Percentiles rank a stretch among this genome's conserved stretches.
These are phyloP conservation scores for Diplodia sapinea DNA, from an alignment of 2,329 filamentous ascomycete species.

Conservation along the genomic window DNA sequence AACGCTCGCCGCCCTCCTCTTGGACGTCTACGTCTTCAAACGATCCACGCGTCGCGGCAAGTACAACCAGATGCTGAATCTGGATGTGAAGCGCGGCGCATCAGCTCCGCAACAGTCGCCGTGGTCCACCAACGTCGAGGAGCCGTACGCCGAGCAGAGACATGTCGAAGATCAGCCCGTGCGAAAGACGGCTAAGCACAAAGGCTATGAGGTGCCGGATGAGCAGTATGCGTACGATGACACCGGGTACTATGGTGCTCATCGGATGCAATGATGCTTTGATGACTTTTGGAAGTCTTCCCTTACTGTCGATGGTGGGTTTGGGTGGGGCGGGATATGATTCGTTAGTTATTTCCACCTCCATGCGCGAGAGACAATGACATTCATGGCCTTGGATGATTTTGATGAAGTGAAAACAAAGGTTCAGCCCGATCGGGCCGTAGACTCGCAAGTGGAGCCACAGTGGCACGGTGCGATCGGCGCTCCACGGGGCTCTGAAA, in stretches of 20 bases:
- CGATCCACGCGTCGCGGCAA: constrained; percentile 53
- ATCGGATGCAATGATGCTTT: not conserved
- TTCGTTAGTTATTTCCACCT: too few species aligned
- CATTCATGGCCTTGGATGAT: not conserved
- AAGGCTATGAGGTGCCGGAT: constrained; percentile 51
- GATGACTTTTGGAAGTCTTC: not conserved
- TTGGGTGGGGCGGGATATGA: too few species aligned
- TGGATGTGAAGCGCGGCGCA: constrained; percentile 39
- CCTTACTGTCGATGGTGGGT: too few species aligned
- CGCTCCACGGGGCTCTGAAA: not conserved
- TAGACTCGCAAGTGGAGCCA: not conserved
- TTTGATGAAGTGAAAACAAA: constrained; percentile 6
- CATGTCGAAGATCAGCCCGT: constrained; percentile 36
- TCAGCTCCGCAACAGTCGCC: constrained; percentile 29
- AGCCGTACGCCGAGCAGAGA: constrained; percentile 37
- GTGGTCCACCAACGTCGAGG: constrained; percentile 38
- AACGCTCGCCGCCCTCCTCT: constrained; percentile 54
- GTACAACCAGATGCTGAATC: constrained; percentile 56
- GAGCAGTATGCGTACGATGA: constrained; percentile 50
- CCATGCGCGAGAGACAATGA: not conserved
- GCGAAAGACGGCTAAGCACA: constrained; percentile 39
- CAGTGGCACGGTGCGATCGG: constrained; percentile 6
- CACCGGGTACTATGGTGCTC: constrained; percentile 49
- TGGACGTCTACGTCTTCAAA: constrained; percentile 59
- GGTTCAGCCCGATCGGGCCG: not conserved